phyloP scores from a whole-genome alignment of 2,329 filamentous ascomycete species.

The Geosmithia morbida region DNA sequence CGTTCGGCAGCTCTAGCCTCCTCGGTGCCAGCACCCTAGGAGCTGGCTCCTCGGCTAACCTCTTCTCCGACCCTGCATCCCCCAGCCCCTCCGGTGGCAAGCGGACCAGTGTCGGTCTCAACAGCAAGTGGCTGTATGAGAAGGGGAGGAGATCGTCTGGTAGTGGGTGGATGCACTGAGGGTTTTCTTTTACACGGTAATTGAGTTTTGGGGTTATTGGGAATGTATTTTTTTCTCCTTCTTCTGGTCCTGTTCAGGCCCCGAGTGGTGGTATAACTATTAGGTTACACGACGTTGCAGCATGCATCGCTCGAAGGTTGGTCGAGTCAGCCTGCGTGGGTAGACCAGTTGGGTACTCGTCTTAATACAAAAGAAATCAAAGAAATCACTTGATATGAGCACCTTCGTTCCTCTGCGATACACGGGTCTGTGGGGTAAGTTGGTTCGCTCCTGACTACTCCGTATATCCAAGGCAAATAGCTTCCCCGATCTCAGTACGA shows the following conservation, averaged over 20 bases:
- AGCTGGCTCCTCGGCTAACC: conserved; percentile 27
- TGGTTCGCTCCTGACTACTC: no score
- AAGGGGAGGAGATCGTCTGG: conserved; percentile 48
- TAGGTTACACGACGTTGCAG: background rate
- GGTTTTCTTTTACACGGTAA: conserved; percentile 2
- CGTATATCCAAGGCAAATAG: background rate
- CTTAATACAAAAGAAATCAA: background rate
- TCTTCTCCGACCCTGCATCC: conserved; percentile 46
- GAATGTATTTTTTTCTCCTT: background rate
- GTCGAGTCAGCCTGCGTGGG: background rate
- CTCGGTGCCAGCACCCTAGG: conserved; percentile 27
- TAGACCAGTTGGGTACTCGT: background rate
- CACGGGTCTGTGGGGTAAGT: background rate
- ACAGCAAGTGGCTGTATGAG: conserved; percentile 93
- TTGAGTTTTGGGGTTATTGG: background rate
- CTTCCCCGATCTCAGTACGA: no score
- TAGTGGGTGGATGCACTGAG: conserved; percentile 14
- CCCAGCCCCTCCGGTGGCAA: conserved; percentile 55
- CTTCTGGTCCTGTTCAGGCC: background rate
- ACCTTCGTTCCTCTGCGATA: background rate
- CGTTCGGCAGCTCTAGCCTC: conserved; percentile 43
- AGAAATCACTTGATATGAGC: background rate
- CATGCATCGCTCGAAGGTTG: background rate
- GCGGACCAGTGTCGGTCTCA: conserved; percentile 62
- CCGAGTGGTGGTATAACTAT: background rate